Percentiles rank a stretch among this genome's conserved stretches.
phyloP scores from a whole-genome alignment of 2,329 filamentous ascomycete genomes.

The Chalaropsis ovoidea region DNA sequence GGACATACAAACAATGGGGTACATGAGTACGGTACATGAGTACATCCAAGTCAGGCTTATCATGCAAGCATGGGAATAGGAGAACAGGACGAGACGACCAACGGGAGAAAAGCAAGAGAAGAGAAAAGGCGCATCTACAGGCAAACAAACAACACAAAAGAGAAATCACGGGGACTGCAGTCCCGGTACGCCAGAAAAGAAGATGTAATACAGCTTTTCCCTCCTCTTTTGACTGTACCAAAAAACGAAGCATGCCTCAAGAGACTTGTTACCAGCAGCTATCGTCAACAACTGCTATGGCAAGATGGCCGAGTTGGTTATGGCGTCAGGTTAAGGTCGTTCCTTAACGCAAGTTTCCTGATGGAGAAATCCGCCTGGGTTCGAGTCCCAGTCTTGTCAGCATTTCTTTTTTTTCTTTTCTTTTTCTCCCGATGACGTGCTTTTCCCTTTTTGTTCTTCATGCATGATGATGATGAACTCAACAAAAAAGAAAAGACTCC shows the following conservation, averaged over 20 bases:
- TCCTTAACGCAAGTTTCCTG: conserved; percentile 24
- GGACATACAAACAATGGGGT: neutral
- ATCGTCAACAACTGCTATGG: neutral
- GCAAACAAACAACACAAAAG: neutral
- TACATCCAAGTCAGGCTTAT: neutral
- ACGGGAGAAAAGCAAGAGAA: no score
- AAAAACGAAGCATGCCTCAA: neutral
- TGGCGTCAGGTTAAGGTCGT: conserved; percentile 33
- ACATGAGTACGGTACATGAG: no score
- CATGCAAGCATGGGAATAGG: no score
- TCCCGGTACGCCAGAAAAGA: no score
- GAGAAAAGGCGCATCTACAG: no score
- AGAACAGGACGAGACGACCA: no score
- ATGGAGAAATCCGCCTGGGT: conserved; percentile 26
- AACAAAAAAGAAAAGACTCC: no score
- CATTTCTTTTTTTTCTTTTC: neutral
- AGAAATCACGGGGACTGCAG: neutral
- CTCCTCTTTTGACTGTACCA: no score
- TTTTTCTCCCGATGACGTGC: neutral
- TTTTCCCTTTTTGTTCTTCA: no score
- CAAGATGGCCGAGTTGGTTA: conserved; percentile 34
- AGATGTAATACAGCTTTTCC: no score
- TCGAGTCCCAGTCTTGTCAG: conserved; percentile 25
- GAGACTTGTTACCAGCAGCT: neutral
- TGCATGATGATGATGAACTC: no score